These are phyloP conservation scores for Fusarium lateritium DNA, from an alignment of 2,329 filamentous ascomycete genomes.

Conservation along the genomic window DNA sequence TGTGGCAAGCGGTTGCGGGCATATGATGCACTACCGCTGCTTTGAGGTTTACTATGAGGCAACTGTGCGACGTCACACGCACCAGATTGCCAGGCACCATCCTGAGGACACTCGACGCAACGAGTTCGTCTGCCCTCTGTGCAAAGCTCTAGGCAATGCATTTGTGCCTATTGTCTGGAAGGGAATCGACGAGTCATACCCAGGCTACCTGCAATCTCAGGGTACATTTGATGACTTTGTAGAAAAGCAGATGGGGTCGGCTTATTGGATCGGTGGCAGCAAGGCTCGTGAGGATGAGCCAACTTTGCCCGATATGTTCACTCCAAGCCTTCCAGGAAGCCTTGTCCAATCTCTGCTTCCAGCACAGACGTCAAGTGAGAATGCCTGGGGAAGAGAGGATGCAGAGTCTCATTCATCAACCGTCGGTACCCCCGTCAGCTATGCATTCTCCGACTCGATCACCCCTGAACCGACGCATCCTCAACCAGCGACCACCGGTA, in stretches of 20 bases:
- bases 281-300: conserved; percentile 56
- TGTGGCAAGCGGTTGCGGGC: conserved; percentile 91
- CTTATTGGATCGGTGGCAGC: conserved; percentile 59
- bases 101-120: conserved; percentile 84
- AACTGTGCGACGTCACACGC: conserved; percentile 84
- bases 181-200: conserved; percentile 86
- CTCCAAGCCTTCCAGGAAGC: conserved; percentile 58
- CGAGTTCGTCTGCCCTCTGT: conserved; percentile 96
- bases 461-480: conserved; percentile 45
- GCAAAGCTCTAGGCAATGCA: conserved; percentile 94
- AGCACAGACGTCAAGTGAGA: conserved; percentile 55
- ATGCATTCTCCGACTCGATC: conserved; percentile 57
- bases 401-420: conserved; percentile 50
- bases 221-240: conserved; percentile 79
- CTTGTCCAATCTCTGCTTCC: conserved; percentile 57
- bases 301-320: conserved; percentile 50
- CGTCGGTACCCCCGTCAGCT: conserved; percentile 60
- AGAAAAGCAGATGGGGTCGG: conserved; percentile 66
- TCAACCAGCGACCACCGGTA: conserved; percentile 22
- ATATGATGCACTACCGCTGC: conserved; percentile 98
- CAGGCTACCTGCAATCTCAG: conserved; percentile 76
- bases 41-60: conserved; percentile 93
- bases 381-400: conserved; percentile 61
- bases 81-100: conserved; percentile 95
- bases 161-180: conserved; percentile 98